Evolutionary conservation across 371 early-diverging fungal species (phyloP).

Genomic region (Syncephalis fuscata): DNA sequence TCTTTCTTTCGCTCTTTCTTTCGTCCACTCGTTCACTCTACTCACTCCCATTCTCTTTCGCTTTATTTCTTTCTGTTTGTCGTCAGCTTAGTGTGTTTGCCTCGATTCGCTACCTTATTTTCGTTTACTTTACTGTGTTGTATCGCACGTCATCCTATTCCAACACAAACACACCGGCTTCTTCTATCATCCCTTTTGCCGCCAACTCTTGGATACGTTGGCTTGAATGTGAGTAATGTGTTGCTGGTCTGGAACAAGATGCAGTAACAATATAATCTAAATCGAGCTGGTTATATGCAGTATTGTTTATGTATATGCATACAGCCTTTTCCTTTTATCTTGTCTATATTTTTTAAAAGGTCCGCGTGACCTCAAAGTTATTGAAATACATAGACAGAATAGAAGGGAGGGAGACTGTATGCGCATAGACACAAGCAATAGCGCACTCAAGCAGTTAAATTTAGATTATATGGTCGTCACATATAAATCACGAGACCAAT

Average conservation of each 20-base stretch:
- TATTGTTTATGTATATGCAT: too few species aligned
- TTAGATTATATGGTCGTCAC: too few species aligned
- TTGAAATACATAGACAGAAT: too few species aligned
- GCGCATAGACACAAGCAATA: background rate
- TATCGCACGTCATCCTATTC: background rate
- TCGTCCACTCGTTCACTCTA: slow-evolving; percentile 1
- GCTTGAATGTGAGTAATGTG: background rate
- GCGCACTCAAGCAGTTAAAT: background rate
- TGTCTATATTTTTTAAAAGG: too few species aligned
- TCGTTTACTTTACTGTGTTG: background rate
- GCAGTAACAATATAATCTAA: too few species aligned
- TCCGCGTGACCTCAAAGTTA: too few species aligned
- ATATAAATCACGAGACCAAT: too few species aligned
- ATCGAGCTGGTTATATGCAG: too few species aligned
- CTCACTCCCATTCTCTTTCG: background rate
- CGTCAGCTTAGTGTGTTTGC: background rate
- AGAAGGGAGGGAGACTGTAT: too few species aligned
- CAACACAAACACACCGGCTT: too few species aligned
- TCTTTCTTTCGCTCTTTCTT: slow-evolving; percentile 1
- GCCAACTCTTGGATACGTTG: background rate
- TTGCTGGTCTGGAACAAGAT: background rate
- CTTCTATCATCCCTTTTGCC: background rate
- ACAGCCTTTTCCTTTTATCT: too few species aligned
- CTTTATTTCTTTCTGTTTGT: too few species aligned
- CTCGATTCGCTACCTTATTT: slow-evolving; percentile 1